These are phyloP conservation scores for Daucus carota DNA, from an alignment of 129 eudicot genomes.

Conservation along the genomic window DNA sequence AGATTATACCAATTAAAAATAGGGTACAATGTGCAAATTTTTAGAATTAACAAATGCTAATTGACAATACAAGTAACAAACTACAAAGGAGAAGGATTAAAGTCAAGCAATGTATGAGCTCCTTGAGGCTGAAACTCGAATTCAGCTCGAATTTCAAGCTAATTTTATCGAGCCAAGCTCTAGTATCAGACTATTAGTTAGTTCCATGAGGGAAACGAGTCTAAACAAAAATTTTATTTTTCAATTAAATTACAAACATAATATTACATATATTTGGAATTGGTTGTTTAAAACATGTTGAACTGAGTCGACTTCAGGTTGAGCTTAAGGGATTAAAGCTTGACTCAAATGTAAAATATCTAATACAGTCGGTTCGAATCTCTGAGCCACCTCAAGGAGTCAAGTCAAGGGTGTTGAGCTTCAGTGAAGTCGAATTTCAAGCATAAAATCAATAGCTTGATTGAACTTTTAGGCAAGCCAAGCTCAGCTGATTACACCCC, in stretches of 20 bases:
- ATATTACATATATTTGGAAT: background rate
- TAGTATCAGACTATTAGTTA: too few species aligned
- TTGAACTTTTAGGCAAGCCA: background rate
- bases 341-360: background rate
- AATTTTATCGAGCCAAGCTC: background rate
- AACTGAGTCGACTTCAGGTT: background rate
- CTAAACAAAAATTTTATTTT: too few species aligned
- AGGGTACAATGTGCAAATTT: background rate
- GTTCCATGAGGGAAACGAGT: background rate
- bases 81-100: background rate
- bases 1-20: background rate
- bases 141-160: background rate
- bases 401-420: background rate
- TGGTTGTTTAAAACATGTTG: background rate
- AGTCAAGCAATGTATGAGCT: background rate
- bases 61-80: background rate
- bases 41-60: background rate
- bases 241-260: background rate
- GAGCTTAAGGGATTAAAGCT: background rate
- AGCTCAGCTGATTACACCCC: background rate
- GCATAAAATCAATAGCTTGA: background rate
- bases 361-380: background rate
- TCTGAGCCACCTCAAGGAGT: too few species aligned
- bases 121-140: background rate
- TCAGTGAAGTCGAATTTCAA: background rate